These are phyloP conservation scores for Neurospora sublineolata DNA, from an alignment of 495 filamentous ascomycete genomes.

Conservation along the genomic window DNA sequence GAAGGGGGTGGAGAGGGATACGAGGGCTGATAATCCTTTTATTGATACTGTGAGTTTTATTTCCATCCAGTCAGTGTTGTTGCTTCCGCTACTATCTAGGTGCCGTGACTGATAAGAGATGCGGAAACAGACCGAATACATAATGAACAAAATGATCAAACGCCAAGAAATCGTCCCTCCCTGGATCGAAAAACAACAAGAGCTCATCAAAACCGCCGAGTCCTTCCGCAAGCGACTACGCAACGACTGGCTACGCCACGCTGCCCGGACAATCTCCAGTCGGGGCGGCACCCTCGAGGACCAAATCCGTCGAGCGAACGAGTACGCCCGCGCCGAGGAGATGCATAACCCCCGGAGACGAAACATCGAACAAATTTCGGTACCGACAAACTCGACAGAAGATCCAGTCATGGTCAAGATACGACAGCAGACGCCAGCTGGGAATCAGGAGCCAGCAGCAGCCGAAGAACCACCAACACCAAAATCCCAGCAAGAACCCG, in stretches of 20 bases:
- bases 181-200: constrained; percentile 97
- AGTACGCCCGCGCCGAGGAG: constrained; percentile 64
- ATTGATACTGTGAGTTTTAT: constrained; percentile 53
- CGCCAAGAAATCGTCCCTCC: constrained; percentile 76
- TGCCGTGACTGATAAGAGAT: not conserved
- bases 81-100: no score
- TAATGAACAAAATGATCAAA: constrained; percentile 98
- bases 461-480: not conserved
- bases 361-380: constrained; percentile 34
- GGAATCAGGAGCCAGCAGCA: not conserved
- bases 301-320: constrained; percentile 61
- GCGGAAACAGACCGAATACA: constrained; percentile 66
- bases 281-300: constrained; percentile 65
- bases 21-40: constrained; percentile 77
- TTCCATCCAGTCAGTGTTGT: no score
- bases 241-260: constrained; percentile 80
- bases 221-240: constrained; percentile 65
- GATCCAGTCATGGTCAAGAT: constrained; percentile 38
- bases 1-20: constrained; percentile 63
- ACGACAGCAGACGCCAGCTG: constrained; percentile 17
- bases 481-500: constrained; percentile 5
- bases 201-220: constrained; percentile 56
- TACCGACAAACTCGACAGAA: constrained; percentile 36
- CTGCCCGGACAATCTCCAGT: constrained; percentile 67
- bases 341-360: constrained; percentile 37